Conservation (phyloP, 306 rosid genomes). For the Hylodesmum podocarpum region DNA sequence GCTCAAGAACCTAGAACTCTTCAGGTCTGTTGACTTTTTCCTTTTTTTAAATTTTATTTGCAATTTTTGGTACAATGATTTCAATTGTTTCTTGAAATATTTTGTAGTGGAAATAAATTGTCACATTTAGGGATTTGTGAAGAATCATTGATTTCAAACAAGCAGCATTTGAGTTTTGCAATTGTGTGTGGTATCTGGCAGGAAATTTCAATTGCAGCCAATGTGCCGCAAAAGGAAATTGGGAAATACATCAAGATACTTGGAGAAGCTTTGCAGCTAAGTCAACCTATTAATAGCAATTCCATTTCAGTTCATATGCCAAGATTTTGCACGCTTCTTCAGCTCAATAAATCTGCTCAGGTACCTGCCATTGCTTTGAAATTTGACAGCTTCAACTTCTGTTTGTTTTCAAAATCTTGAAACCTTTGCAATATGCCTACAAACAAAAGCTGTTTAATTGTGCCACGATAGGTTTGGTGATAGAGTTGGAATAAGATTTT, state of each 20-base stretch:
- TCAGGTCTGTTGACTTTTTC: constrained; percentile 46
- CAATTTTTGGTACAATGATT: not conserved
- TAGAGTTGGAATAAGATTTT: not conserved
- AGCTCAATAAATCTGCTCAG: constrained; percentile 98
- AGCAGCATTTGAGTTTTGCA: constrained; percentile 3
- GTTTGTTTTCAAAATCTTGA: not conserved
- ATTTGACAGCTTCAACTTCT: constrained; percentile 7
- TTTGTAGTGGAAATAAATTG: not conserved
- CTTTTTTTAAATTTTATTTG: not conserved
- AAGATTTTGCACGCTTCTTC: constrained; percentile 94
- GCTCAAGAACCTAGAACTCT: constrained; percentile 97
- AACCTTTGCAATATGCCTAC: not conserved
- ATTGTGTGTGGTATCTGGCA: constrained; percentile 41
- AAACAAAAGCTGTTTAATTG: not conserved
- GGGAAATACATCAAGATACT: constrained; percentile 97
- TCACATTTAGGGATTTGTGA: not conserved
- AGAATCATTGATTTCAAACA: not conserved
- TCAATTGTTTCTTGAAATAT: not conserved
- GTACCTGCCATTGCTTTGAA: constrained; percentile 36
- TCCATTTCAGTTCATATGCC: constrained; percentile 97
- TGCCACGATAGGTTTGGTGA: not conserved
- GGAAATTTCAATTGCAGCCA: constrained; percentile 98
- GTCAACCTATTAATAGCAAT: constrained; percentile 97
- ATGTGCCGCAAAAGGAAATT: constrained; percentile 90
- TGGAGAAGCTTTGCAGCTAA: constrained; percentile 92